Evolutionary conservation across 116 monocot species (phyloP).

Genomic region (Cymodocea nodosa): DNA sequence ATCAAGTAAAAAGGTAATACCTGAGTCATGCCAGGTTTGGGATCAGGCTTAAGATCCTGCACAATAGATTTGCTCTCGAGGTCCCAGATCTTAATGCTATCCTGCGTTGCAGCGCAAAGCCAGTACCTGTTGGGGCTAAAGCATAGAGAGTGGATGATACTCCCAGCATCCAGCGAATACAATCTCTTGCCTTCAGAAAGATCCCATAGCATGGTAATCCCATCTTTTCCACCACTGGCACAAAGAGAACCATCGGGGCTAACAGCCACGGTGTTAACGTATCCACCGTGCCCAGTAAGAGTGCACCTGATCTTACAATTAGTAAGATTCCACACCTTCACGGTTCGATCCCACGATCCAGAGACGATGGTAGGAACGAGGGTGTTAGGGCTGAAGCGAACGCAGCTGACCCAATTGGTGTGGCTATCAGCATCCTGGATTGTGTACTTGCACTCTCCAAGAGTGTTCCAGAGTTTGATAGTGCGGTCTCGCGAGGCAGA

Average conservation of each 20-base stretch:
- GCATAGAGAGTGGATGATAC: conserved; percentile 16
- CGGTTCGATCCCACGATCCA: conserved; percentile 21
- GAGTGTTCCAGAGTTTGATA: conserved; percentile 24
- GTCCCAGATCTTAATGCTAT: conserved; percentile 21
- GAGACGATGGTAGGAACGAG: conserved; percentile 18
- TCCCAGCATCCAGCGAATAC: conserved; percentile 18
- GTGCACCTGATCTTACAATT: conserved; percentile 21
- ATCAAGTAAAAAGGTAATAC: neutral
- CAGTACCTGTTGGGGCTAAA: conserved; percentile 28
- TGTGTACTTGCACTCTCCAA: conserved; percentile 23
- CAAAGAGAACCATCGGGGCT: conserved; percentile 25
- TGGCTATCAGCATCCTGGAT: conserved; percentile 17
- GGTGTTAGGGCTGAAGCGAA: conserved; percentile 18
- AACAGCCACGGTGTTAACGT: conserved; percentile 21
- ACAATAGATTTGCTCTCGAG: conserved; percentile 22
- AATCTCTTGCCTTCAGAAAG: conserved; percentile 17
- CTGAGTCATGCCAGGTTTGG: conserved; percentile 15
- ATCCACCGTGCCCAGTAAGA: conserved; percentile 14
- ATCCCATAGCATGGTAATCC: conserved; percentile 18
- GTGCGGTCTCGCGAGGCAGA: conserved; percentile 21
- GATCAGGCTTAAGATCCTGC: conserved; percentile 21
- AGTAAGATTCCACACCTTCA: conserved; percentile 21
- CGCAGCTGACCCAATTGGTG: conserved; percentile 24
- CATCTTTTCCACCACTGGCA: conserved; percentile 23
- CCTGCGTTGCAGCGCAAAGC: conserved; percentile 25